Conservation (phyloP, 768 basidiomycete species). For the Rhodotorula taiwanensis region DNA sequence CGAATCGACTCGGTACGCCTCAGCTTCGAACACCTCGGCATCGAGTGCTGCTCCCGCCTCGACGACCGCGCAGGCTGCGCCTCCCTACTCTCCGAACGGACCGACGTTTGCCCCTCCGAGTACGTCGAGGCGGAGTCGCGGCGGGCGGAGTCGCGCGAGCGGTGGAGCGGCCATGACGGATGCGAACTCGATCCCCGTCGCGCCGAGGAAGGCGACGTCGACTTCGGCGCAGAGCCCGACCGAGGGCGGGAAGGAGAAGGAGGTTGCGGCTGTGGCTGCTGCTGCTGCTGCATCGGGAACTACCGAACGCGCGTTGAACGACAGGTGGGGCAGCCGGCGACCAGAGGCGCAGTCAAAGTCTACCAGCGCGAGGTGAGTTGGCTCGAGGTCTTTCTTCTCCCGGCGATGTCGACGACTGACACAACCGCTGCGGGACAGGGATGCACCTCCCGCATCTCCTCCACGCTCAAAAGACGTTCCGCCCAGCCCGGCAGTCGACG, state of each 20-base stretch:
- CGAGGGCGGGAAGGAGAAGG: too few relatives aligned
- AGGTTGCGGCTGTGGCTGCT: background rate
- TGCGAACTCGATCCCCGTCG: background rate
- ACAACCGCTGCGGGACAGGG: too few relatives aligned
- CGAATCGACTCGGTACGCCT: background rate
- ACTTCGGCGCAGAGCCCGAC: background rate
- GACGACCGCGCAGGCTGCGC: background rate
- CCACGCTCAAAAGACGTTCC: too few relatives aligned
- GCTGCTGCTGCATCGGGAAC: background rate
- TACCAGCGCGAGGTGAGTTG: too few relatives aligned
- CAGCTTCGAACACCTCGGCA: background rate
- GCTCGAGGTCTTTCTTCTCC: too few relatives aligned
- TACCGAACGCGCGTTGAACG: too few relatives aligned
- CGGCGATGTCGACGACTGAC: too few relatives aligned
- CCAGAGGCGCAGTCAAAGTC: too few relatives aligned
- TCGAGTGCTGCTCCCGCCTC: background rate
- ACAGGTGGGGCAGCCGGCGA: background rate
- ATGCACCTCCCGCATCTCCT: too few relatives aligned
- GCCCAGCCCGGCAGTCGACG: too few relatives aligned
- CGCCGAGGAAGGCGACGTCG: background rate
- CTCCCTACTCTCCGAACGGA: background rate
- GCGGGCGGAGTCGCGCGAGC: background rate
- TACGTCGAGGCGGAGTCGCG: background rate
- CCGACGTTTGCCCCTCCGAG: background rate
- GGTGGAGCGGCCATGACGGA: background rate